These are phyloP conservation scores for Sclerotinia borealis DNA, from an alignment of 2,329 filamentous ascomycete genomes.

Conservation along the genomic window DNA sequence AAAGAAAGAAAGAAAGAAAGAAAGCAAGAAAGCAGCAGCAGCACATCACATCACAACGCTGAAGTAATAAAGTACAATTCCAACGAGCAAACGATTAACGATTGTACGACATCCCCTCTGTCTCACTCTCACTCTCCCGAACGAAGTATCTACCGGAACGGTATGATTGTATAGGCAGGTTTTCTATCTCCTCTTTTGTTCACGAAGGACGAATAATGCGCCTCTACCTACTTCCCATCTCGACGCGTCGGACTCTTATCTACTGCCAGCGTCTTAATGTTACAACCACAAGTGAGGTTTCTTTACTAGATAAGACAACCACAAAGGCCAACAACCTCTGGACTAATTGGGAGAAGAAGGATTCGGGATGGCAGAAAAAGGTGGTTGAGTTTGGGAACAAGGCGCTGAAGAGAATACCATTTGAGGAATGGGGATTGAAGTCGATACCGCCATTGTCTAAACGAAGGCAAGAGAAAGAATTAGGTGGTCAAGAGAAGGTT, in stretches of 20 bases:
- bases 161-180: not conserved
- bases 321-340: slow-evolving; percentile 69
- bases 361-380: slow-evolving; percentile 80
- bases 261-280: slow-evolving; percentile 76
- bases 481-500: slow-evolving; percentile 56
- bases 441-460: slow-evolving; percentile 78
- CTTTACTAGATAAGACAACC: slow-evolving; percentile 61
- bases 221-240: slow-evolving; percentile 88
- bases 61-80: not conserved
- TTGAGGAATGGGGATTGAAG: slow-evolving; percentile 97
- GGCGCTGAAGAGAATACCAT: slow-evolving; percentile 80
- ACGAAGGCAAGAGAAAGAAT: slow-evolving; percentile 56
- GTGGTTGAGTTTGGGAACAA: slow-evolving; percentile 83
- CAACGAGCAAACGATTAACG: not conserved
- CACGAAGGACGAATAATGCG: slow-evolving; percentile 54
- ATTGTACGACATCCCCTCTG: not conserved
- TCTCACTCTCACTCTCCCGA: not conserved
- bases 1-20: not conserved
- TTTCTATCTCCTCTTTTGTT: not conserved
- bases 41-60: not conserved
- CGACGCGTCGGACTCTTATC: slow-evolving; percentile 81
- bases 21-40: not conserved
- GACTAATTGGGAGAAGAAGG: slow-evolving; percentile 80
- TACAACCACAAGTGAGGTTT: slow-evolving; percentile 46
- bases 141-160: not conserved